Evolutionary conservation across 2,329 filamentous ascomycete species (phyloP).

Genomic region (Fusarium pininemorale): DNA sequence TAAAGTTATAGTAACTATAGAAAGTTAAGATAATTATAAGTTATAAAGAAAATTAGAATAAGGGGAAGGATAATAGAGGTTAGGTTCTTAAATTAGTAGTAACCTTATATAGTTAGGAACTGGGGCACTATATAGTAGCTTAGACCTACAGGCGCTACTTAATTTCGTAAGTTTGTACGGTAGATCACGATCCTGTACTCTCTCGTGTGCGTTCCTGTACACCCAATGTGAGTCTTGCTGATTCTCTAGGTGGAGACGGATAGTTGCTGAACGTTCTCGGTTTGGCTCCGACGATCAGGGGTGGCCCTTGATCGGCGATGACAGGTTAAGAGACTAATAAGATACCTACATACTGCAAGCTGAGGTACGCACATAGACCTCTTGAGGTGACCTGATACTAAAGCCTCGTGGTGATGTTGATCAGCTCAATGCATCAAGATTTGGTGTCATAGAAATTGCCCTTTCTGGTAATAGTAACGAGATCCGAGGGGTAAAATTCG

Average conservation of each 20-base stretch:
- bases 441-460: neutral
- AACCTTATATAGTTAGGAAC: too few relatives aligned
- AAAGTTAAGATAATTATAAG: too few relatives aligned
- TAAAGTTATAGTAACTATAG: too few relatives aligned
- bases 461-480: slow-evolving; percentile 3
- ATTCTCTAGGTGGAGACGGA: slow-evolving; percentile 12
- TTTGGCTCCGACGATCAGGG: slow-evolving; percentile 32
- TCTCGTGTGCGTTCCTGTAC: neutral
- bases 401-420: neutral
- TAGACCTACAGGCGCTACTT: too few relatives aligned
- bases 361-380: slow-evolving; percentile 7
- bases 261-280: slow-evolving; percentile 19
- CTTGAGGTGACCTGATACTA: neutral
- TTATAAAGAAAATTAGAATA: too few relatives aligned
- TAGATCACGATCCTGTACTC: slow-evolving; percentile 16
- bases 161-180: too few relatives aligned
- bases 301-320: slow-evolving; percentile 23
- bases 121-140: too few relatives aligned
- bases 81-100: too few relatives aligned
- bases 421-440: neutral
- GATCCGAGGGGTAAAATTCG: neutral
- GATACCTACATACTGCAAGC: slow-evolving; percentile 9
- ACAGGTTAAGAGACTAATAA: slow-evolving; percentile 14
- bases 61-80: too few relatives aligned
- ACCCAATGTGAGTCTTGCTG: neutral